Evolutionary conservation across 1,284 basidiomycete species (phyloP).

Genomic region (Uromyces viciae-fabae): DNA sequence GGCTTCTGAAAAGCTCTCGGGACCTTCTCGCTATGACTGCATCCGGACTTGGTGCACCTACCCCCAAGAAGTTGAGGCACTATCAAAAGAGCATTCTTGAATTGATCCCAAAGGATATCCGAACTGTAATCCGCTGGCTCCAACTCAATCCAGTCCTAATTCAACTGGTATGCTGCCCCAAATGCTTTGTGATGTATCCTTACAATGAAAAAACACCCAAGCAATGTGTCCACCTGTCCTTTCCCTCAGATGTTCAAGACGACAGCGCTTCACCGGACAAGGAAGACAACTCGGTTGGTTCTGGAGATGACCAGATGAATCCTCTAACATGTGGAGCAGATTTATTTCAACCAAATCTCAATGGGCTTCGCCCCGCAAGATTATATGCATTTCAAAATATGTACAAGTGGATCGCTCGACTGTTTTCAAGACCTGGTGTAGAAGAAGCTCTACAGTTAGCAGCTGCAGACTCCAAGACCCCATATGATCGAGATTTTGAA

Average conservation of each 20-base stretch:
- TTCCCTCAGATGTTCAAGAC: not conserved
- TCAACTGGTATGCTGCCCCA: not conserved
- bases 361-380: not conserved
- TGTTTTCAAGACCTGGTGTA: not conserved
- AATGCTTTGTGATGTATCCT: conserved; percentile 1
- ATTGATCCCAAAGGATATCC: not conserved
- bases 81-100: not conserved
- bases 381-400: not conserved
- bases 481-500: not conserved
- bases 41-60: not conserved
- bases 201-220: not conserved
- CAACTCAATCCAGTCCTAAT: not conserved
- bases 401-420: not conserved
- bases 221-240: not conserved
- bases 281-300: not conserved
- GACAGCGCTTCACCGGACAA: too few species aligned
- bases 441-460: not conserved
- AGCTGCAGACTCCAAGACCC: not conserved
- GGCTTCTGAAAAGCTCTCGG: conserved; percentile 10
- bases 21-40: not conserved
- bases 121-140: not conserved
- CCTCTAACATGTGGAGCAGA: not conserved
- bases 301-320: not conserved
- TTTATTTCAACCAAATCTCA: not conserved
- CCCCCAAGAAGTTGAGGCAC: too few species aligned